Base-by-base conservation (phyloP, 257 asterid genomes). In the Rehmannia glutinosa region DNA sequence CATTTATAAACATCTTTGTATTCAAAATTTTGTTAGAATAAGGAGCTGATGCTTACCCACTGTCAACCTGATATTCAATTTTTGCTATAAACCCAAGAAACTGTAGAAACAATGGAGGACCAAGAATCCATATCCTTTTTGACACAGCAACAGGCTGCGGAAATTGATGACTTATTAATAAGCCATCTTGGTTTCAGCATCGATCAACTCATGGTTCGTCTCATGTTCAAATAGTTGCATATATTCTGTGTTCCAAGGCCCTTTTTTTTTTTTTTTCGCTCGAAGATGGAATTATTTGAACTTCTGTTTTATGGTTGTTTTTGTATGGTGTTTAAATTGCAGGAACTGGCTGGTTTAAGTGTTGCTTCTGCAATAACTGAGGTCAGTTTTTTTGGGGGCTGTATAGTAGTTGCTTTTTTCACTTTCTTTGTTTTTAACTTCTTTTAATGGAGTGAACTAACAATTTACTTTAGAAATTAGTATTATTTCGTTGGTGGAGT, bases 311-410 rank as follows among this genome's bases (percentile, higher is more conserved):
- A 10, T 52, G 25, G 15, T 43, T 45, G 1, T 30, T 58, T 53
- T 13, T 8, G 24, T 47, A 10, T 47, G 57, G 38, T 50, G 23
- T 33, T 28, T 64, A n/a, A 75, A 63, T 27, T 80, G 71, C 75
- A 88, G 96, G 97, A 90, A 60, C 75, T 90, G 76, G 90, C 90
- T 80, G 97, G 97, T 35, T 78, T 87, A 78, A 87, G 97, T 73
- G 95, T 84, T 64, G 95, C 97, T 16, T 62, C 90, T 55, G 85
- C 95, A 33, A 78, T 90, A 51, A 86, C 87, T 35, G 86, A 90
- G 93, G 97, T 84, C 10, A 64, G 46, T 41, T 9, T 27, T 20
- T 8, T 50, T 35, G 0, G 24, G 54, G 0, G 47, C 45, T 54
- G 25, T n/a, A 6, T 36, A 36, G 11, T 16, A 0, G 5, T 50